Conservation (phyloP, 495 filamentous ascomycete genomes). For the Neurospora sp. region DNA sequence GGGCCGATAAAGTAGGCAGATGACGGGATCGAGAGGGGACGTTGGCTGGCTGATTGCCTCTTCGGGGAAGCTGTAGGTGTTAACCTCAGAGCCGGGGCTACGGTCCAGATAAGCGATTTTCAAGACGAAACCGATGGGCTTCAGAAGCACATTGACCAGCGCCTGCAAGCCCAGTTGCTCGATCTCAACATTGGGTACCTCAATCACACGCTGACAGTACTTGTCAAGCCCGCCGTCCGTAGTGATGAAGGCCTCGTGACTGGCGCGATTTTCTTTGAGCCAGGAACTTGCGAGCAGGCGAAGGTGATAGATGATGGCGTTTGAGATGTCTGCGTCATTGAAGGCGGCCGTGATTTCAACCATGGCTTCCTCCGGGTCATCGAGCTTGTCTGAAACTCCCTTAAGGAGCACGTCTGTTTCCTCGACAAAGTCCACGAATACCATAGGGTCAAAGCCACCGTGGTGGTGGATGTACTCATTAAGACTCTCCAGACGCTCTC, state of each 20-base stretch:
- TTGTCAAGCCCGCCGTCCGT: slow-evolving; percentile 46
- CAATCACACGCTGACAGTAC: slow-evolving; percentile 62
- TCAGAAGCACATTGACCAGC: slow-evolving; percentile 69
- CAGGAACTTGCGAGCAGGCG: slow-evolving; percentile 79
- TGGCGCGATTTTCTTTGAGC: slow-evolving; percentile 63
- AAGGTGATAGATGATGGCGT: slow-evolving; percentile 57
- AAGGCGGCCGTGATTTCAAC: slow-evolving; percentile 59
- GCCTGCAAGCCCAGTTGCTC: slow-evolving; percentile 76
- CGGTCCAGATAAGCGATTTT: slow-evolving; percentile 90
- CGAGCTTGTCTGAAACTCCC: slow-evolving; percentile 45
- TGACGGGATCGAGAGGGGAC: slow-evolving; percentile 35
- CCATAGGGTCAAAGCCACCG: slow-evolving; percentile 53
- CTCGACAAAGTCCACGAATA: slow-evolving; percentile 79
- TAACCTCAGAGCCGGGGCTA: slow-evolving; percentile 69
- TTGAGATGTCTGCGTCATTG: slow-evolving; percentile 57
- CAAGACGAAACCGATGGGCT: slow-evolving; percentile 66
- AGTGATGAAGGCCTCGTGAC: slow-evolving; percentile 61
- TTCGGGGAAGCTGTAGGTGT: slow-evolving; percentile 60
- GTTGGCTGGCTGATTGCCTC: slow-evolving; percentile 40
- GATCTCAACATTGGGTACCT: slow-evolving; percentile 71
- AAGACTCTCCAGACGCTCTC: slow-evolving; percentile 58
- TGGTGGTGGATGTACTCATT: slow-evolving; percentile 54
- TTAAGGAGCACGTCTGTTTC: slow-evolving; percentile 58
- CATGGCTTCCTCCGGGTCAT: slow-evolving; percentile 45
- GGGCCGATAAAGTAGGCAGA: slow-evolving; percentile 47